Base-by-base conservation (phyloP, 2,329 filamentous ascomycete genomes). In the Penicillium polonicum region DNA sequence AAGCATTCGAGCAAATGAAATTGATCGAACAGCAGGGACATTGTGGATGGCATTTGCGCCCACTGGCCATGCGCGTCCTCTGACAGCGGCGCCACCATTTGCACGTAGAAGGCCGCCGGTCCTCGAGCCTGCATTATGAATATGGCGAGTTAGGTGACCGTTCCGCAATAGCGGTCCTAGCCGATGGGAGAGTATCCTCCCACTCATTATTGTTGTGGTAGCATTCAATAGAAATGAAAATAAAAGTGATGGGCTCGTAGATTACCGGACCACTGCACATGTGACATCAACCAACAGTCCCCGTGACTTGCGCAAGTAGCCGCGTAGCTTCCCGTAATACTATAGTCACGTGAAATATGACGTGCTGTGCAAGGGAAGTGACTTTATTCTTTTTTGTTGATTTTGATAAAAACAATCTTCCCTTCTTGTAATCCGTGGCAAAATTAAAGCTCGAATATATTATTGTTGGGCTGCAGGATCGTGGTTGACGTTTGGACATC, bases 1-100 rank as follows among this genome's bases (percentile, higher is more conserved):
- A 33, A 99, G 79, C 13, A 82, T 80, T 44, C 86, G 78, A n/a
- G 81, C 80, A 69, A 89, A 88, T n/a, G 85, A 88, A 48, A 88
- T 85, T 53, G 82, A 82, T 52, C 86, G 81, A 42, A 86, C 82
- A 17, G 83, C 83, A 52, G 85, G 83, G 23, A 88, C 77, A 79
- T 96, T 95, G 76, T 96, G 92, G 66, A 96, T 91, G 23, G 88
- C 84, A 70, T 91, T 94, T 50, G 82, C 78, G 38, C 89, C 89
- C 13, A 87, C 81, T n/a, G 90, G 88, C 88, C 90, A 94, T 74
- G 87, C 82, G 60, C 88, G 84, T 80, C 73, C 84, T 78, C 70
- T 85, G 79, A 71, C 83, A 78, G 69, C 86, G 66, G 86, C 79
- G 66, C 83, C 80, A 60, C 83, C 81, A 76, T 90, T 84, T 64